phyloP scores from a whole-genome alignment of 2,329 filamentous ascomycete species.

The Neonectria magnoliae region DNA sequence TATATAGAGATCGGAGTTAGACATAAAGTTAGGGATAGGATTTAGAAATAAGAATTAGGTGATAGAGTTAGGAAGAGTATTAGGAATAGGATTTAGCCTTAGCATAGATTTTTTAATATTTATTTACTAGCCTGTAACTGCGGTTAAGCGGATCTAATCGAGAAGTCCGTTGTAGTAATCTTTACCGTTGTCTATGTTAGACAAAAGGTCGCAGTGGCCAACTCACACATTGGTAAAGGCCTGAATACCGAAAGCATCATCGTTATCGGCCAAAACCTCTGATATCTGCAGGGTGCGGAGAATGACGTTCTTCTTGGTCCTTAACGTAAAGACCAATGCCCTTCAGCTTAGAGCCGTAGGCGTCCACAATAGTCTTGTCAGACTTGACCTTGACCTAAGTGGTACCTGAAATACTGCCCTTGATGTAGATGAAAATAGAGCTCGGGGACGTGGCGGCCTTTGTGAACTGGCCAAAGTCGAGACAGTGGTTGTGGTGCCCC shows the following conservation, averaged over 20 bases:
- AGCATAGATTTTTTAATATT: no score
- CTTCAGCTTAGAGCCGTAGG: conserved; percentile 48
- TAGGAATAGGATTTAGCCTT: no score
- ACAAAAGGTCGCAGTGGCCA: conserved; percentile 73
- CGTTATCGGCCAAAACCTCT: conserved; percentile 63
- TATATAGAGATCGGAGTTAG: no score
- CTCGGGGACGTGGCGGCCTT: conserved; percentile 56
- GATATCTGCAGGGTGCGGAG: conserved; percentile 69
- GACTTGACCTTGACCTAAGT: conserved; percentile 53
- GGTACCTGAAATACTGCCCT: conserved; percentile 51
- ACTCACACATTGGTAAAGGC: conserved; percentile 69
- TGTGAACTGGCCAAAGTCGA: conserved; percentile 55
- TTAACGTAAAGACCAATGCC: conserved; percentile 64
- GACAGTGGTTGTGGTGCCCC: conserved; percentile 58
- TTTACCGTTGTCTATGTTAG: conserved; percentile 68
- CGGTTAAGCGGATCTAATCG: conserved; percentile 49
- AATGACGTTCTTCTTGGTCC: conserved; percentile 66
- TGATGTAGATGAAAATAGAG: conserved; percentile 53
- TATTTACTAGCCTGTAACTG: no score
- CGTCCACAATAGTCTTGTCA: conserved; percentile 58
- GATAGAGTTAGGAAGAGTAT: no score
- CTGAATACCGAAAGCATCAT: conserved; percentile 70
- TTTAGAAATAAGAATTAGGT: no score
- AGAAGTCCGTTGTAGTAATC: conserved; percentile 76
- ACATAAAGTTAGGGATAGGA: no score